Conservation (phyloP, 2,329 filamentous ascomycete species). For the Zelopaecilomyces penicillatus region DNA sequence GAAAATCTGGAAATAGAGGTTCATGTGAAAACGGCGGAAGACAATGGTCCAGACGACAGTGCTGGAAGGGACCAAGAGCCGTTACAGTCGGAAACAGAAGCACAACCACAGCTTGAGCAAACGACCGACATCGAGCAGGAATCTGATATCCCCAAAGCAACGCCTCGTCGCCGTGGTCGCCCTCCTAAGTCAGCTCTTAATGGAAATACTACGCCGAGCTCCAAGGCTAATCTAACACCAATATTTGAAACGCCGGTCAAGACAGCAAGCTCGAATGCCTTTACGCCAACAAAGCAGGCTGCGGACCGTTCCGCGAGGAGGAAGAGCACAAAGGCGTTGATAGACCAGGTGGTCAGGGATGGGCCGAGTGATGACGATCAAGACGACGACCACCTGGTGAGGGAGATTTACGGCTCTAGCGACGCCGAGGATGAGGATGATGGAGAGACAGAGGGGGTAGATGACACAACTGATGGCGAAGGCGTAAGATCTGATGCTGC, state of each 20-base stretch:
- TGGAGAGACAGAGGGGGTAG: slow-evolving; percentile 47
- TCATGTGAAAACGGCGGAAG: slow-evolving; percentile 6
- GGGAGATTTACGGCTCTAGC: slow-evolving; percentile 41
- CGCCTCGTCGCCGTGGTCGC: slow-evolving; percentile 28
- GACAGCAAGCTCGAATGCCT: slow-evolving; percentile 22
- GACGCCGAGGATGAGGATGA: slow-evolving; percentile 71
- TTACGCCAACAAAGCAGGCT: slow-evolving; percentile 58
- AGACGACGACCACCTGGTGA: slow-evolving; percentile 10
- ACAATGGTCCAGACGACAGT: neutral
- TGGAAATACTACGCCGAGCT: slow-evolving; percentile 28
- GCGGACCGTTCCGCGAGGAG: slow-evolving; percentile 78
- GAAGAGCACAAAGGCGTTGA: slow-evolving; percentile 72
- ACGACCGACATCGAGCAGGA: slow-evolving; percentile 9
- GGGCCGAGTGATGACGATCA: slow-evolving; percentile 57
- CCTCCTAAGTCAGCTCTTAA: slow-evolving; percentile 23
- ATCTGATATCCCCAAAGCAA: slow-evolving; percentile 20
- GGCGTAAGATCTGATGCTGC: slow-evolving; percentile 5
- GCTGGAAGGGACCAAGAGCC: neutral
- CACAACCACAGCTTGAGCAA: neutral
- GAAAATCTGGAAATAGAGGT: neutral
- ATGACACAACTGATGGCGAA: slow-evolving; percentile 22
- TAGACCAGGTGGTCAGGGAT: slow-evolving; percentile 60
- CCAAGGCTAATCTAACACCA: slow-evolving; percentile 18
- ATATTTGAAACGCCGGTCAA: slow-evolving; percentile 32
- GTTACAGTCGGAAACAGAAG: neutral